A percentile compares a stretch with the other conserved stretches of the same genome.
Conservation (phyloP, 805 yeast species). For the Candida lessepsii region DNA sequence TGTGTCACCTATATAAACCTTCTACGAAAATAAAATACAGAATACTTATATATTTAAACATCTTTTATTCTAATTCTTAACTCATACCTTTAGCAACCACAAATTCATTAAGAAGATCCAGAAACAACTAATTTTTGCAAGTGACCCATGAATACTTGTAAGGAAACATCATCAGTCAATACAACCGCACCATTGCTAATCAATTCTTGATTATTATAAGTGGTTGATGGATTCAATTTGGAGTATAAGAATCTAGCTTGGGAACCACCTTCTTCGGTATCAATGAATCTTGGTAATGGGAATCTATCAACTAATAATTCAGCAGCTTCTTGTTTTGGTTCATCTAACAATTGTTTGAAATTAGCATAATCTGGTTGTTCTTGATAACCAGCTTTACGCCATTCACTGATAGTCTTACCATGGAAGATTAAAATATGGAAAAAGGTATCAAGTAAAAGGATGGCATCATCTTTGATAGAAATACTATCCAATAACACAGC, state of each 20-base stretch:
- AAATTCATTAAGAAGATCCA: constrained; percentile 15
- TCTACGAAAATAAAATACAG: too few relatives aligned
- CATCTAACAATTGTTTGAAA: constrained; percentile 81
- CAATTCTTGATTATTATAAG: constrained; percentile 32
- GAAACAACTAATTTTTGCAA: constrained; percentile 39
- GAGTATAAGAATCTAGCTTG: constrained; percentile 73
- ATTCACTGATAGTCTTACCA: constrained; percentile 90
- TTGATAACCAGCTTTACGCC: constrained; percentile 96
- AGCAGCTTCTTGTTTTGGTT: constrained; percentile 90
- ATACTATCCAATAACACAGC: constrained; percentile 64
- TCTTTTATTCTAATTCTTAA: too few relatives aligned
- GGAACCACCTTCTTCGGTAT: constrained; percentile 74
- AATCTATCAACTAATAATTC: constrained; percentile 87
- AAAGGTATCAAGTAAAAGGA: constrained; percentile 72
- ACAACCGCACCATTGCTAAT: constrained; percentile 32
- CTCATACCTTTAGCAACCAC: too few relatives aligned
- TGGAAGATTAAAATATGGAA: constrained; percentile 95
- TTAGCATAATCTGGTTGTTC: constrained; percentile 87
- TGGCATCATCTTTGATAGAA: constrained; percentile 56
- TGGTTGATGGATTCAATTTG: constrained; percentile 64
- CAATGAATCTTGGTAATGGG: constrained; percentile 87
- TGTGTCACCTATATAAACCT: too few relatives aligned
- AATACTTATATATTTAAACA: too few relatives aligned
- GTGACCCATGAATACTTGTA: constrained; percentile 57
- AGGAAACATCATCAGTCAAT: constrained; percentile 60